These are phyloP conservation scores for Yamadazyma philogaea DNA, from an alignment of 805 yeast genomes.

Conservation along the genomic window DNA sequence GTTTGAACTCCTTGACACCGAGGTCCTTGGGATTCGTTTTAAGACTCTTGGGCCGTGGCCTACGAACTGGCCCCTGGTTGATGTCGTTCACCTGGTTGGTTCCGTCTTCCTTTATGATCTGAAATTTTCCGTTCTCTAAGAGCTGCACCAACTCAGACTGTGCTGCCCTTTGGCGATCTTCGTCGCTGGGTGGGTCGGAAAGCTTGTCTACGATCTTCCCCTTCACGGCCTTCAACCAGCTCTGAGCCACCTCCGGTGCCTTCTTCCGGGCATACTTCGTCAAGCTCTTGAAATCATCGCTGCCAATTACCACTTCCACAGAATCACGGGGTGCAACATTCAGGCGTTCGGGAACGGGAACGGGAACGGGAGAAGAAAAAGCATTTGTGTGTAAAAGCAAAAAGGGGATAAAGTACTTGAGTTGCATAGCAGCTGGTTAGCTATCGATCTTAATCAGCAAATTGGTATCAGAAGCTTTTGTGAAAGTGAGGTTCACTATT, in stretches of 20 bases:
- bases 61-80: background rate
- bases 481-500: background rate
- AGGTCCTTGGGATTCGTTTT: constrained; percentile 8
- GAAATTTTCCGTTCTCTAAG: constrained; percentile 5
- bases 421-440: background rate
- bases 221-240: constrained; percentile 11
- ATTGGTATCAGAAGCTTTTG: background rate
- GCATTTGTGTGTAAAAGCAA: background rate
- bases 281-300: constrained; percentile 16
- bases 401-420: background rate
- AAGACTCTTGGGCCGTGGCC: constrained; percentile 3
- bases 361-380: background rate
- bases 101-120: constrained; percentile 5
- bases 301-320: constrained; percentile 17
- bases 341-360: background rate
- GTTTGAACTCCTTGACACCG: constrained; percentile 2
- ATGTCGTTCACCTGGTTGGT: background rate
- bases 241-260: constrained; percentile 17
- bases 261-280: constrained; percentile 16
- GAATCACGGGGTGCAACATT: constrained; percentile 13
- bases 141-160: constrained; percentile 2
- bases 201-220: constrained; percentile 1
- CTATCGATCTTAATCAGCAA: background rate
- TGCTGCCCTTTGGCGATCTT: background rate
- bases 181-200: background rate